These are phyloP conservation scores for Triglochin maritima DNA, from an alignment of 106 monocot genomes.

Conservation along the genomic window DNA sequence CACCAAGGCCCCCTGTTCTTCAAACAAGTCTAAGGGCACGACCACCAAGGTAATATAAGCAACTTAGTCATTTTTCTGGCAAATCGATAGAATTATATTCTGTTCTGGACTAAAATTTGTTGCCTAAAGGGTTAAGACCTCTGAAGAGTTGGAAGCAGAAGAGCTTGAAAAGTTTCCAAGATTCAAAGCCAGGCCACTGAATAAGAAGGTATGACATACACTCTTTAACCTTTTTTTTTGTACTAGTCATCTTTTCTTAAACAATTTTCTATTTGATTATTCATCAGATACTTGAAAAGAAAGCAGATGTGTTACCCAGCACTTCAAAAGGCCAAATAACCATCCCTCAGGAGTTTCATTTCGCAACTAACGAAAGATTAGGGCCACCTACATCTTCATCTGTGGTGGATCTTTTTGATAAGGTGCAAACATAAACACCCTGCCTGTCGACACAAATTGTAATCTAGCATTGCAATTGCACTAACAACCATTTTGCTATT, in stretches of 20 bases:
- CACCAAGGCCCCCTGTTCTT: constrained; percentile 60
- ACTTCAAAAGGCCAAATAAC: constrained; percentile 52
- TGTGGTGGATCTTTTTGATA: constrained; percentile 69
- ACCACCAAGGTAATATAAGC: constrained; percentile 37
- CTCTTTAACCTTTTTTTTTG: not conserved
- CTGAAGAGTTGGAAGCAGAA: constrained; percentile 68
- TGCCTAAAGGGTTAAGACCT: constrained; percentile 52
- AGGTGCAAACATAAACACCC: constrained; percentile 27
- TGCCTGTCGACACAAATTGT: not conserved
- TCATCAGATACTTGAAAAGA: constrained; percentile 75
- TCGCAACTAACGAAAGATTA: constrained; percentile 73
- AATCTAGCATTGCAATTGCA: not conserved
- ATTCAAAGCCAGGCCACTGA: constrained; percentile 91
- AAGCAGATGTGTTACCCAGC: constrained; percentile 38
- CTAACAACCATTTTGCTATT: not conserved
- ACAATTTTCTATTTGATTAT: not conserved
- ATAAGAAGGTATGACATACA: constrained; percentile 54
- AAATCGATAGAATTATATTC: not conserved
- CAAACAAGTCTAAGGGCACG: constrained; percentile 71
- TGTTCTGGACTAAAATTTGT: no score
- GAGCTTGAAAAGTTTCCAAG: constrained; percentile 78
- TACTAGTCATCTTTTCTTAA: not conserved
- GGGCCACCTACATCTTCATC: constrained; percentile 37
- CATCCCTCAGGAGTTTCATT: constrained; percentile 86
- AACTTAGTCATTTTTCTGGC: not conserved